Evolutionary conservation across 2,329 filamentous ascomycete genomes (phyloP), one percentile per base, ranked within the genome.

Genomic region (Penicillium sp.): DNA sequence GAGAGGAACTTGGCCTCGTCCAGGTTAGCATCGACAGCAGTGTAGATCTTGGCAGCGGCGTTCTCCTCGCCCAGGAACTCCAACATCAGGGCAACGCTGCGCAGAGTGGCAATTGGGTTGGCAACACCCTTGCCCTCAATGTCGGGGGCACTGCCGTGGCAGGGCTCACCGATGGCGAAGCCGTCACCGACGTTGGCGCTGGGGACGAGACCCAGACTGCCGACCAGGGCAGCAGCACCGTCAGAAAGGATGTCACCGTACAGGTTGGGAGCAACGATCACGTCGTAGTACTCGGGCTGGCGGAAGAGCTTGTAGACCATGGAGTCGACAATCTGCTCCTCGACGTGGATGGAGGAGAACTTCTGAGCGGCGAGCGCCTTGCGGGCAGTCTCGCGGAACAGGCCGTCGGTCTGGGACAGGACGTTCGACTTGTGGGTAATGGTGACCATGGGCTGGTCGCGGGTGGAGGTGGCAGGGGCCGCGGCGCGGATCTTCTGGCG

Each of bases 231-330:
- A 17, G 93, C 93, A 35, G 93, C 91, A 52, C 89, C 91, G 67
- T 98, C 93, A 2, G 89, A 95, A 26, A 98, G 77, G 54, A 98
- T 93, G 69, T 98, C 93, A 54, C 93, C 93, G 72, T 98, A 97
- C 47, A 98, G 79, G 73, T 97, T 97, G 36, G 91, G 93, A 7
- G 91, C 93, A 32, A 98, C 93, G 56, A 98, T 94, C 53, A 97
- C 91, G 67, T 98, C 93, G 80, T 97, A 98, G 62, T 84, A 85
- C 60, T 84, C 79, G 29, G 93, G 93, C 71, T 97, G 88, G 48
- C 91, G 87, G 82, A 97, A 97, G 41, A 98, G 85, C 77, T 97
- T 97, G 81, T 97, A 97, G 43, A 97, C 89, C 93, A 98, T 98
- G 47, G 85, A 91, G 72, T 98, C 93, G 49, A 98, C 91, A 56